These are phyloP conservation scores for Tuber melanosporum DNA, from an alignment of 495 filamentous ascomycete species.

Conservation along the genomic window DNA sequence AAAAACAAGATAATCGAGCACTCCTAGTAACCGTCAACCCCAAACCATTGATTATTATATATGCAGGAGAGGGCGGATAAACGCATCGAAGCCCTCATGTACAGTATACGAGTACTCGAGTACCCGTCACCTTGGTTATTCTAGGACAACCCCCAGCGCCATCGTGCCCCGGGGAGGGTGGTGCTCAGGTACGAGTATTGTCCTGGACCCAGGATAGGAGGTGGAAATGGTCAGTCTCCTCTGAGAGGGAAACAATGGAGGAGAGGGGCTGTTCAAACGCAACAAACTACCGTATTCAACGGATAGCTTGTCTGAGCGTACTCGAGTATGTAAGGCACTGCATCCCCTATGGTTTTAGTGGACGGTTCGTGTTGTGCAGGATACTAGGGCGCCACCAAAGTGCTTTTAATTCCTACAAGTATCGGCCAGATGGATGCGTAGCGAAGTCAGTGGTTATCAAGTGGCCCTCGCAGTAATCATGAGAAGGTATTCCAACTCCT, in stretches of 20 bases:
- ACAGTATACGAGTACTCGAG: too few relatives aligned
- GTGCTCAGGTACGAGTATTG: not conserved
- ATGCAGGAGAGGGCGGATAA: too few relatives aligned
- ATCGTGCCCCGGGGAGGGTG: not conserved
- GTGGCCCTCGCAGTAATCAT: not conserved
- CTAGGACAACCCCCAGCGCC: not conserved
- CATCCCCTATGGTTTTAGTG: not conserved
- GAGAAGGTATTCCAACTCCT: not conserved
- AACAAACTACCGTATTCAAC: not conserved
- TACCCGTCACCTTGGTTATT: not conserved
- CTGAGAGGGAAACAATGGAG: not conserved
- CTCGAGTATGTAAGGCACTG: not conserved
- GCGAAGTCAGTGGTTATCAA: not conserved
- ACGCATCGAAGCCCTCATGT: too few relatives aligned
- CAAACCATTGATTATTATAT: too few relatives aligned
- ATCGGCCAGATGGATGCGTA: not conserved
- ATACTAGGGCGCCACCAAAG: not conserved
- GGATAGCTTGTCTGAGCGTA: not conserved
- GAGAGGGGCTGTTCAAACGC: not conserved
- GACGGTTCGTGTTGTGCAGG: not conserved
- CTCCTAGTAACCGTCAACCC: too few relatives aligned
- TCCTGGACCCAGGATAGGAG: not conserved
- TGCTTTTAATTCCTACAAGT: not conserved
- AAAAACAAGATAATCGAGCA: too few relatives aligned
- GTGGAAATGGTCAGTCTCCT: not conserved